Base-by-base conservation (phyloP, 1,284 basidiomycete species). In the Sporisorium sorghi region DNA sequence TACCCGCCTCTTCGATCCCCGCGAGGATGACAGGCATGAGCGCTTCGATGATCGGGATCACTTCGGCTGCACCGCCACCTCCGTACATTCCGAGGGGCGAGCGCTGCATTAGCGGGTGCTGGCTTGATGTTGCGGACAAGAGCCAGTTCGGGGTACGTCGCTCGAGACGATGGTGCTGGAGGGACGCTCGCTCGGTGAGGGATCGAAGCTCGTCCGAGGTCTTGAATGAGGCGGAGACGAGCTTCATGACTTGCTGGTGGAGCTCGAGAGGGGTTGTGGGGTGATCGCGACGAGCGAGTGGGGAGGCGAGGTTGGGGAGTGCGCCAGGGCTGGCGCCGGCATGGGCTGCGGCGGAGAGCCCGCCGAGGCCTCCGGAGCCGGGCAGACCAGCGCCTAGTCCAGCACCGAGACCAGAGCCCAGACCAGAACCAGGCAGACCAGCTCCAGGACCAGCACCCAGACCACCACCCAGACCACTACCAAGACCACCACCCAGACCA, bases 1-100 rank as follows among this genome's bases (percentile, higher is more conserved):
- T 55, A 2, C 52, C 52, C 2, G 14, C 44, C 23, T 23, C 47
- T 4, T 62, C 39, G 32, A 55, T 50, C 5, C 59, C 59, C 5
- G 52, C 32, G 5, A 55, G 10, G 9, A 62, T 46, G 2, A 33
- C 39, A 5, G 59, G 59, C 40, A 55, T 61, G 10, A 50, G 10
- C 5, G 17, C 32, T 6, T 46, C 26, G 26, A 46, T 17, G 24
- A 46, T 46, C 35, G 12, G 15, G 15, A 37, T 8, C 3, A 2
- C 23, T 2, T 17, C 14, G 26, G 6, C 46, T 21, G 28, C 47
- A 30, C 28, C 28, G 19, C 46, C 53, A 23, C 33, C 26, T 4
- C 37, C 44, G 6, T 46, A 42, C 58, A 54, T 49, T 2, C 35
- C 37, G 26, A 26, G 49, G 1, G 33, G 49, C 5, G 46, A 30